Conservation (phyloP, 257 asterid species). For the Fraxinus anomala region DNA sequence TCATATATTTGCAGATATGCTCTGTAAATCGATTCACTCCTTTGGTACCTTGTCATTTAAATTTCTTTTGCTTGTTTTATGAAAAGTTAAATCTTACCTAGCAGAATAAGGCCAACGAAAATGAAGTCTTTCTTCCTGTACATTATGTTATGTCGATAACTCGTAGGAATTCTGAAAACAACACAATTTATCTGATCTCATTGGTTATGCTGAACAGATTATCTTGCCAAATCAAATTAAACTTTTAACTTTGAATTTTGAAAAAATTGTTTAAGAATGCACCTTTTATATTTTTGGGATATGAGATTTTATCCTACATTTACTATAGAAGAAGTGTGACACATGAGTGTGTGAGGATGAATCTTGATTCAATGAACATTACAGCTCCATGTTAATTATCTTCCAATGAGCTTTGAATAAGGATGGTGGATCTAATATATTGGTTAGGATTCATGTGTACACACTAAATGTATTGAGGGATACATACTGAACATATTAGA, state of each 20-base stretch:
- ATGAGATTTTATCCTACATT: not conserved
- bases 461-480: too few relatives aligned
- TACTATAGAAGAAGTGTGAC: not conserved
- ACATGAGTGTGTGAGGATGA: not conserved
- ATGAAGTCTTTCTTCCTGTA: not conserved
- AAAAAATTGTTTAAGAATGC: too few relatives aligned
- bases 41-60: not conserved
- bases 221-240: not conserved
- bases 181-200: not conserved
- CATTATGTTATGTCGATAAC: constrained; percentile 17
- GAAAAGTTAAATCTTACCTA: not conserved
- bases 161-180: not conserved
- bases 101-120: not conserved
- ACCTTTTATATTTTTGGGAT: not conserved
- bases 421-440: not conserved
- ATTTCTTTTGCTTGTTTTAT: not conserved
- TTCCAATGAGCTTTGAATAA: not conserved
- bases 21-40: not conserved
- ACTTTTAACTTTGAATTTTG: not conserved
- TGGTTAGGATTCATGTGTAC: not conserved
- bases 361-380: not conserved
- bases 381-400: not conserved
- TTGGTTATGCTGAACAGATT: not conserved
- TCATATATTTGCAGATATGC: not conserved
- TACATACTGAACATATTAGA: not conserved